phyloP scores from a whole-genome alignment of 2,329 filamentous ascomycete species.

The Monosporascus sp. region DNA sequence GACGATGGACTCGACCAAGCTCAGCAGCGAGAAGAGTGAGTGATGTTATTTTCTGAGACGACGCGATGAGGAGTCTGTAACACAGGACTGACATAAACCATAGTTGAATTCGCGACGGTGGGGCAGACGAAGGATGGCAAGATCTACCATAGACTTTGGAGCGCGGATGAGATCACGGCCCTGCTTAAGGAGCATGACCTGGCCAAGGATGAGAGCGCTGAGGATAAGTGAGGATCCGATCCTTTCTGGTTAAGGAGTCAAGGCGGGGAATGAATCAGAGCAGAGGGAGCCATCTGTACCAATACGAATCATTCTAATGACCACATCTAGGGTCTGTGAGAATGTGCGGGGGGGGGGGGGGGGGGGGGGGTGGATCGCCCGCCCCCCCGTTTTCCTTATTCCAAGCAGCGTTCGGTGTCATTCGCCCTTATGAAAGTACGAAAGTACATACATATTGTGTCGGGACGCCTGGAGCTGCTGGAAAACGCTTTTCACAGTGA shows the following conservation, averaged over 20 bases:
- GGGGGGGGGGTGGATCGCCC: too few species aligned
- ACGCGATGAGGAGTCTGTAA: conserved; percentile 4
- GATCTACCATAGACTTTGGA: conserved; percentile 98
- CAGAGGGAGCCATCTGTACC: conserved; percentile 14
- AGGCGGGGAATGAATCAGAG: conserved; percentile 5
- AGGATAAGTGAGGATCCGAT: conserved; percentile 49
- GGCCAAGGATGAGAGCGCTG: conserved; percentile 74
- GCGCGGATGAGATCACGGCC: conserved; percentile 89
- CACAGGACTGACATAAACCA: conserved; percentile 16
- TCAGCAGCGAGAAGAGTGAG: conserved; percentile 98
- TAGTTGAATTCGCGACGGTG: conserved; percentile 97
- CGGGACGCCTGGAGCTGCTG: too few species aligned
- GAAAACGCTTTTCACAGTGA: neutral
- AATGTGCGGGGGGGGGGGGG: too few species aligned
- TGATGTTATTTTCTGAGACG: conserved; percentile 12
- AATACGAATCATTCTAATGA: conserved; percentile 9
- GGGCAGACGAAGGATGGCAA: conserved; percentile 92
- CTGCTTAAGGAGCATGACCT: conserved; percentile 93
- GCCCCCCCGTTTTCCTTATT: too few species aligned
- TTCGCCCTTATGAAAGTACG: too few species aligned
- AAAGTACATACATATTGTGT: too few species aligned
- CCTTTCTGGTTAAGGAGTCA: conserved; percentile 2
- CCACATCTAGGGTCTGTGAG: too few species aligned
- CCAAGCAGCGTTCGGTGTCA: too few species aligned
- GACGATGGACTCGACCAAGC: conserved; percentile 99